Conservation (phyloP, 2,329 filamentous ascomycete genomes). For the Nemania abortiva region DNA sequence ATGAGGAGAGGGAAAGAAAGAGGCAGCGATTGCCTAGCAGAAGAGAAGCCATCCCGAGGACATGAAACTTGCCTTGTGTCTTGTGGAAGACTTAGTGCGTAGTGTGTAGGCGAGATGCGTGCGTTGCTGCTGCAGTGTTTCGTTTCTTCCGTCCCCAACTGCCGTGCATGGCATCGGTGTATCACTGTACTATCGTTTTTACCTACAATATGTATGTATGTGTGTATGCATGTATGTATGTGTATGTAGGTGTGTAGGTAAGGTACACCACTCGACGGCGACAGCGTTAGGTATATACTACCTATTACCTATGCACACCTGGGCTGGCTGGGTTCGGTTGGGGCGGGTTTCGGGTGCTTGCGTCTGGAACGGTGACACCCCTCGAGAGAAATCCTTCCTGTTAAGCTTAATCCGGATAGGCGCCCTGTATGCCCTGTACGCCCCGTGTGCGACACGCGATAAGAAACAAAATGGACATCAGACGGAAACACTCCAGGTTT, state of each 20-base stretch:
- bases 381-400: slow-evolving; percentile 23
- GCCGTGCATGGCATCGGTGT: slow-evolving; percentile 14
- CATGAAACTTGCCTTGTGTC: slow-evolving; percentile 36
- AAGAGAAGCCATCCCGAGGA: background rate
- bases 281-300: too few relatives aligned
- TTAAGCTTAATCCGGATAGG: slow-evolving; percentile 34
- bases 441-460: slow-evolving; percentile 7
- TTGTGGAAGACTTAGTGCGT: slow-evolving; percentile 28
- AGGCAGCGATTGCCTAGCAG: background rate
- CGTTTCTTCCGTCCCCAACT: slow-evolving; percentile 28
- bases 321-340: background rate
- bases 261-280: background rate
- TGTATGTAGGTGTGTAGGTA: background rate
- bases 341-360: slow-evolving; percentile 11
- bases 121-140: slow-evolving; percentile 31
- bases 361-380: slow-evolving; percentile 14
- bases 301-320: background rate
- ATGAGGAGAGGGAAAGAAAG: background rate
- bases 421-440: background rate
- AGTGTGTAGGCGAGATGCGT: slow-evolving; percentile 4
- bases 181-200: slow-evolving; percentile 16
- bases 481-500: slow-evolving; percentile 39
- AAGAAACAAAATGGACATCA: slow-evolving; percentile 24
- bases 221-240: background rate
- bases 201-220: background rate